Evolutionary conservation across 495 filamentous ascomycete species (phyloP).

Genomic region (Penicillium atrosanguineum): DNA sequence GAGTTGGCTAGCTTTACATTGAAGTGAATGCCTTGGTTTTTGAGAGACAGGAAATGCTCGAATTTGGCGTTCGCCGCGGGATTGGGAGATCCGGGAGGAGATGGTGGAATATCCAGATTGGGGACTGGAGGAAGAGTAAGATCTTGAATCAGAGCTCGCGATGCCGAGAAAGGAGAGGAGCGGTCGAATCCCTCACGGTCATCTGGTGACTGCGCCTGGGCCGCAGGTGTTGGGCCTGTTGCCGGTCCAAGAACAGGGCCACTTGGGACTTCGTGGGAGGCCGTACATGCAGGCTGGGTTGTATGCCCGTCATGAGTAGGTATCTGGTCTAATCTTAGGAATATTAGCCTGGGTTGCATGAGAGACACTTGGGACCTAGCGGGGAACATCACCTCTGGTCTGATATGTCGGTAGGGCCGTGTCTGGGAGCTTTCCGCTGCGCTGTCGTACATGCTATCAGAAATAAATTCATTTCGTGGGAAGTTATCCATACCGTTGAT

Average conservation of each 20-base stretch:
- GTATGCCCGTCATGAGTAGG: not conserved
- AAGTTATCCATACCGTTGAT: constrained; percentile 17
- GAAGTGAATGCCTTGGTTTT: constrained; percentile 85
- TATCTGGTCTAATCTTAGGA: constrained; percentile 1
- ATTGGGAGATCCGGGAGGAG: constrained; percentile 75
- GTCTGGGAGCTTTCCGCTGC: constrained; percentile 1
- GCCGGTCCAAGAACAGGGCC: constrained; percentile 49
- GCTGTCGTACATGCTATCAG: not conserved
- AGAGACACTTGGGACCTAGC: not conserved
- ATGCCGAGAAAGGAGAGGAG: constrained; percentile 66
- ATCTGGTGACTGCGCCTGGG: constrained; percentile 20
- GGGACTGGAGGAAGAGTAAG: constrained; percentile 82
- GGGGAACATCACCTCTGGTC: constrained; percentile 16
- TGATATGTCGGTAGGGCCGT: constrained; percentile 2
- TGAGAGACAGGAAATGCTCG: constrained; percentile 77
- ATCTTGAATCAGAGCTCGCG: constrained; percentile 66
- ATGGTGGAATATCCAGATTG: constrained; percentile 78
- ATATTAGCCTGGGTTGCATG: constrained; percentile 10
- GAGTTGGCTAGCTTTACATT: constrained; percentile 75
- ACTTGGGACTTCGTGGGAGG: constrained; percentile 17
- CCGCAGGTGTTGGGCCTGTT: constrained; percentile 39
- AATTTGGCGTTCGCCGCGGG: constrained; percentile 68
- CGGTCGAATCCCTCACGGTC: constrained; percentile 33
- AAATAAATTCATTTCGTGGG: too few relatives aligned
- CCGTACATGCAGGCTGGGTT: not conserved